phyloP scores from a whole-genome alignment of 345 rosid genomes.

The Eucalyptus regnans region DNA sequence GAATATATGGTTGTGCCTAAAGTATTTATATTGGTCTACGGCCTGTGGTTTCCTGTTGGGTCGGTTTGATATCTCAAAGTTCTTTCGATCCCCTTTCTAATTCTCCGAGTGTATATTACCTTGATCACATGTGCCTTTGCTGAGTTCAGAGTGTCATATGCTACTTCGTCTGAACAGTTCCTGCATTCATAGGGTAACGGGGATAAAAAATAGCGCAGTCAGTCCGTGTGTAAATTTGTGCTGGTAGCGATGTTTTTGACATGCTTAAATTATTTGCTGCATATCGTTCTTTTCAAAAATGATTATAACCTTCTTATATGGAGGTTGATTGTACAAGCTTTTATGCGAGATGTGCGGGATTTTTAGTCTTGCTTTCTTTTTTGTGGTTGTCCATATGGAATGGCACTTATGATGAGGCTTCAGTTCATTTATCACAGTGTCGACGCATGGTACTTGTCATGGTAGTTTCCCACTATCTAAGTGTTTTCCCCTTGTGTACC shows the following conservation, averaged over 20 bases:
- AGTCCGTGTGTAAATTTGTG: background rate
- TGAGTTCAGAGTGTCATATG: background rate
- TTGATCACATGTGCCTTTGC: background rate
- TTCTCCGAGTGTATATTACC: background rate
- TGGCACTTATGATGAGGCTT: background rate
- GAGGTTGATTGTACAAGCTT: background rate
- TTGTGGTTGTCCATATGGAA: background rate
- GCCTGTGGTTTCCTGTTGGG: background rate
- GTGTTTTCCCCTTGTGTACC: background rate
- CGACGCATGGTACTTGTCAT: background rate
- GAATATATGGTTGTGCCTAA: background rate
- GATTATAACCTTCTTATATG: background rate
- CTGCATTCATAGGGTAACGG: background rate
- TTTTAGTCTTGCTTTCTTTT: background rate
- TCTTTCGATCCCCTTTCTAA: background rate
- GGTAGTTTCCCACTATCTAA: background rate
- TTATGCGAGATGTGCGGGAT: background rate
- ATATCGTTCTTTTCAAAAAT: background rate
- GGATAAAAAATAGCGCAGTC: background rate
- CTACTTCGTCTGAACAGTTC: background rate
- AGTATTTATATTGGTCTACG: background rate
- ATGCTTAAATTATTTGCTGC: background rate
- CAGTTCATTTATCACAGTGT: background rate
- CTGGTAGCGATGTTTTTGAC: background rate
- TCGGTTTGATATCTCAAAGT: background rate